Conservation (phyloP, 208 protist genomes). For the Trypanosoma mega region DNA sequence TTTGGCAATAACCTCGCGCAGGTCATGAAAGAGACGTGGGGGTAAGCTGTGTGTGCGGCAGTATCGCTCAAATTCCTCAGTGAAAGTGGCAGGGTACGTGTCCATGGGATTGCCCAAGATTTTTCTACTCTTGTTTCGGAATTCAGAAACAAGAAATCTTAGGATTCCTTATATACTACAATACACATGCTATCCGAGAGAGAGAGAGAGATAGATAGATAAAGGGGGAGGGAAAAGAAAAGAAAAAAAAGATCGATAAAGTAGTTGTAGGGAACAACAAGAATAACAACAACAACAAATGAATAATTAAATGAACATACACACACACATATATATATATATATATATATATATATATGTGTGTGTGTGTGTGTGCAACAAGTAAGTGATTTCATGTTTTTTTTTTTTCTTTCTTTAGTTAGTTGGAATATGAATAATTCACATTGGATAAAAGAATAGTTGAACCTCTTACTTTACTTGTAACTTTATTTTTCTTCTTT, state of each 20-base stretch:
- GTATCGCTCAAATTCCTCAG: conserved; percentile 43
- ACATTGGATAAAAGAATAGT: too few relatives aligned
- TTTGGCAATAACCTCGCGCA: conserved; percentile 12
- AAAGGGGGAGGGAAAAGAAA: conserved; percentile 13
- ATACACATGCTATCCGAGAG: too few relatives aligned
- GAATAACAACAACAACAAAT: conserved; percentile 12
- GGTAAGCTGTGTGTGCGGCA: conserved; percentile 44
- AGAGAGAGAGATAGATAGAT: too few relatives aligned
- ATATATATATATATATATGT: conserved; percentile 5
- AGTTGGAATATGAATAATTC: too few relatives aligned
- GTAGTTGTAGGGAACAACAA: conserved; percentile 8
- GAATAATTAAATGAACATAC: conserved; percentile 7
- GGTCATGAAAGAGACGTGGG: conserved; percentile 56
- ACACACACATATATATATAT: conserved; percentile 1
- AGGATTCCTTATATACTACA: too few relatives aligned
- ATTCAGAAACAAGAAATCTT: too few relatives aligned
- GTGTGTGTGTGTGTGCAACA: neutral
- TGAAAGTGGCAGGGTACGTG: conserved; percentile 57
- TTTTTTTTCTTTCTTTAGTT: too few relatives aligned
- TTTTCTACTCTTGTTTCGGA: too few relatives aligned
- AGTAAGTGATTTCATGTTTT: neutral
- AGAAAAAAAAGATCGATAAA: too few relatives aligned
- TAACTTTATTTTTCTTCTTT: neutral
- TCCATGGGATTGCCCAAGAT: neutral
- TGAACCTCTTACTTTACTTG: neutral